These are phyloP conservation scores for Melastoma candidum DNA, from an alignment of 441 rosid genomes.

Conservation along the genomic window DNA sequence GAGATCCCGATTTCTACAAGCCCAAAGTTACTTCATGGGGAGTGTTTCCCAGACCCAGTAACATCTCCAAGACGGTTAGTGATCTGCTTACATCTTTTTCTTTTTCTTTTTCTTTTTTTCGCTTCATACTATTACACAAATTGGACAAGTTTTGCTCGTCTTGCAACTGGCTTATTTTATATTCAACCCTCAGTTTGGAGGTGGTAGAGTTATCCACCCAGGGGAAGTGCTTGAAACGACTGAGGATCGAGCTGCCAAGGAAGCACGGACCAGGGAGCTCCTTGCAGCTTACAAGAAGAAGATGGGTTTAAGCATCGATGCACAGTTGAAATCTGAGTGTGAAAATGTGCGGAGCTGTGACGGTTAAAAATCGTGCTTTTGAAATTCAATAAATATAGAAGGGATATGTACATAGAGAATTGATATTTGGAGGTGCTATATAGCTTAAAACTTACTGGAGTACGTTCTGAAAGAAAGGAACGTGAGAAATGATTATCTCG, in stretches of 20 bases:
- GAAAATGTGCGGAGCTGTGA: constrained; percentile 39
- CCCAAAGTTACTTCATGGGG: constrained; percentile 95
- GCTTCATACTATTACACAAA: neutral
- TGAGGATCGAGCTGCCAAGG: constrained; percentile 66
- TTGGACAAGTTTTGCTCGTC: too few relatives aligned
- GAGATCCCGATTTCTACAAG: constrained; percentile 41
- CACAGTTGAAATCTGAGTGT: constrained; percentile 64
- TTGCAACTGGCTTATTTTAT: constrained; percentile 12
- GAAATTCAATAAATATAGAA: neutral
- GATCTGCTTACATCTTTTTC: neutral
- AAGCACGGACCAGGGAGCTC: constrained; percentile 45
- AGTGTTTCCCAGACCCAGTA: constrained; percentile 76
- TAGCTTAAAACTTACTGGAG: neutral
- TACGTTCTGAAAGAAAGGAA: too few relatives aligned
- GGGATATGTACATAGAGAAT: too few relatives aligned
- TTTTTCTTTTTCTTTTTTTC: neutral
- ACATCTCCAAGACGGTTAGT: constrained; percentile 72
- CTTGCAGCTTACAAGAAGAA: constrained; percentile 61
- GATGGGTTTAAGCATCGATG: constrained; percentile 57
- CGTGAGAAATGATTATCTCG: neutral
- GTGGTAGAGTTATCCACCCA: constrained; percentile 72
- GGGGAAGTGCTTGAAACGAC: constrained; percentile 71
- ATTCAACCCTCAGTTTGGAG: constrained; percentile 49
- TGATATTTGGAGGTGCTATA: neutral
- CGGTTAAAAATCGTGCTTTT: too few relatives aligned